Conservation (phyloP, 192 early-diverging fungal species). For the Coemansia sp. region DNA sequence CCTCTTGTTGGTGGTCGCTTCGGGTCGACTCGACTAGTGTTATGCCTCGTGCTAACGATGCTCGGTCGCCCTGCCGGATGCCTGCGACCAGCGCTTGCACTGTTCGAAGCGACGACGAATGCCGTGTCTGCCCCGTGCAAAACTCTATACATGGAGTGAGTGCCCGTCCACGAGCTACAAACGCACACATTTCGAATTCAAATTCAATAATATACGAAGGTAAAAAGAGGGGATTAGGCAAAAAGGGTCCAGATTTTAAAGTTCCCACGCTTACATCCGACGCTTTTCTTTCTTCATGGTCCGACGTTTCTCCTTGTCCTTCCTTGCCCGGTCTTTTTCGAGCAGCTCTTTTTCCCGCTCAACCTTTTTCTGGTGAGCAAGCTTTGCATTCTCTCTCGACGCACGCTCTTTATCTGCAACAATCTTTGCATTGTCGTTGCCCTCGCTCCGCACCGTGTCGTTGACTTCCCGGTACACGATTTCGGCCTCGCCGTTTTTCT, state of each 20-base stretch:
- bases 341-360: conserved; percentile 37
- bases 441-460: neutral
- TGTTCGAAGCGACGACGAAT: neutral
- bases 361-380: conserved; percentile 41
- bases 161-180: no score
- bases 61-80: conserved; percentile 30
- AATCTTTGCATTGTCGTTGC: conserved; percentile 33
- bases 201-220: neutral
- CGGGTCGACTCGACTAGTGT: conserved; percentile 68
- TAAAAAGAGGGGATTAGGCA: neutral
- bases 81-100: conserved; percentile 22
- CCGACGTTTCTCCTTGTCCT: conserved; percentile 38
- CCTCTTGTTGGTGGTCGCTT: conserved; percentile 59
- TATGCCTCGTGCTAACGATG: conserved; percentile 35
- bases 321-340: conserved; percentile 18
- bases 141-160: no score
- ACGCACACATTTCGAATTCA: no score
- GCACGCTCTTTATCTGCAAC: conserved; percentile 24
- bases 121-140: neutral
- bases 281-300: conserved; percentile 49
- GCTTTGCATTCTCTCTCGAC: conserved; percentile 20
- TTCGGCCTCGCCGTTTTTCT: conserved; percentile 37
- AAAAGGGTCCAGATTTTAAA: neutral
- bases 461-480: conserved; percentile 20
- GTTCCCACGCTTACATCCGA: conserved; percentile 30